phyloP scores from a whole-genome alignment of 2,329 filamentous ascomycete genomes.

The Aspergillus fumigatiaffinis region DNA sequence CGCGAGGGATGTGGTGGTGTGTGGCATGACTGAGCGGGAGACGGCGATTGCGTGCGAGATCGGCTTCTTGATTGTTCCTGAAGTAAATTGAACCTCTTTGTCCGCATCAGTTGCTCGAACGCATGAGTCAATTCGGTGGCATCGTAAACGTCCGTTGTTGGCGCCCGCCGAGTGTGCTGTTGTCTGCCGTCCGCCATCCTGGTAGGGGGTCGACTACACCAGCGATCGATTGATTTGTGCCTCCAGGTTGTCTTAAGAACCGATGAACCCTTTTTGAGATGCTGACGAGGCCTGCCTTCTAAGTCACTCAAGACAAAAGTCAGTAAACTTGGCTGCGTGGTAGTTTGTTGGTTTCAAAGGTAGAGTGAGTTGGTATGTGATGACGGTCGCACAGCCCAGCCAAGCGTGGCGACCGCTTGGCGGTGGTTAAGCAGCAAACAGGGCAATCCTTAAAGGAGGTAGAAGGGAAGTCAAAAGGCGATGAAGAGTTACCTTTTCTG shows the following conservation, averaged over 20 bases:
- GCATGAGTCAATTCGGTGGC: slow-evolving; percentile 74
- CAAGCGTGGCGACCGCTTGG: slow-evolving; percentile 24
- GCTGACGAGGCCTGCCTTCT: slow-evolving; percentile 5
- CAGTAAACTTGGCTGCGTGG: not conserved
- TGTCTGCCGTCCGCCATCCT: slow-evolving; percentile 38
- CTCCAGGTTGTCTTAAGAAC: slow-evolving; percentile 23
- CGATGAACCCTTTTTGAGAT: slow-evolving; percentile 1
- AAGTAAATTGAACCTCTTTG: slow-evolving; percentile 81
- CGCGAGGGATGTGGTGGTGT: slow-evolving; percentile 28
- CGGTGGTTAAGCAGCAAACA: slow-evolving; percentile 21
- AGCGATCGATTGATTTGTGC: slow-evolving; percentile 17
- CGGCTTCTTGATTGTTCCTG: slow-evolving; percentile 59
- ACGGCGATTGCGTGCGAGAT: slow-evolving; percentile 56
- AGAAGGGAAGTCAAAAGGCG: not conserved
- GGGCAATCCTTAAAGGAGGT: slow-evolving; percentile 19
- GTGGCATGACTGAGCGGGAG: slow-evolving; percentile 25
- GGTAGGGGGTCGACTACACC: slow-evolving; percentile 23
- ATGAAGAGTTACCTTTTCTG: not conserved
- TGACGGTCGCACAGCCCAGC: slow-evolving; percentile 24
- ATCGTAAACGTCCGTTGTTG: slow-evolving; percentile 54
- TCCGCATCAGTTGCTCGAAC: slow-evolving; percentile 82
- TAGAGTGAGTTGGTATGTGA: slow-evolving; percentile 10
- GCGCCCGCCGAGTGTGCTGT: slow-evolving; percentile 28
- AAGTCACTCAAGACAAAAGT: slow-evolving; percentile 2
- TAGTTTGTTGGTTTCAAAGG: slow-evolving; percentile 5